These are phyloP conservation scores for Cutaneotrichosporon spelunceum DNA, from an alignment of 1,284 basidiomycete species.

Conservation along the genomic window DNA sequence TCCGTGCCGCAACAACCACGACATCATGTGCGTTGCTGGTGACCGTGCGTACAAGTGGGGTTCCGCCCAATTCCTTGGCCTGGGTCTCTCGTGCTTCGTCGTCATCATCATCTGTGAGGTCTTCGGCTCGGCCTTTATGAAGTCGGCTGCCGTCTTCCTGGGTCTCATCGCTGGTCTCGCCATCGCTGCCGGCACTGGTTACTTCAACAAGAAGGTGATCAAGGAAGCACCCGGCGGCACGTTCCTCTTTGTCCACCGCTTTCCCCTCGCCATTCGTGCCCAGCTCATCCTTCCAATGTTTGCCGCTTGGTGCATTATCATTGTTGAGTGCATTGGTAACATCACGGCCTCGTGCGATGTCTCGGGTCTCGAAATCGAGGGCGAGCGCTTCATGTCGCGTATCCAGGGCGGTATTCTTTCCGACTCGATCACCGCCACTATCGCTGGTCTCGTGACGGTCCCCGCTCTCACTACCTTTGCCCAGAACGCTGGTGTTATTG, in stretches of 20 bases:
- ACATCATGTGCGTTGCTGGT: constrained; percentile 27
- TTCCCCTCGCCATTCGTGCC: constrained; percentile 27
- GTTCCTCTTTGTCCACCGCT: constrained; percentile 35
- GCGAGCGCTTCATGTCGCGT: constrained; percentile 29
- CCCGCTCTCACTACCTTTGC: constrained; percentile 38
- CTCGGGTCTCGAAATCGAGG: constrained; percentile 25
- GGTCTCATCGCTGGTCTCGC: constrained; percentile 34
- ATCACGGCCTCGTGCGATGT: constrained; percentile 33
- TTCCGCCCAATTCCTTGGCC: constrained; percentile 29
- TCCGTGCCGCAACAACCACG: constrained; percentile 30
- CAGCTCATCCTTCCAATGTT: constrained; percentile 37
- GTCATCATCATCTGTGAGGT: constrained; percentile 27
- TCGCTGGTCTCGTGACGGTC: constrained; percentile 33
- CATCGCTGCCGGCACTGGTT: constrained; percentile 37
- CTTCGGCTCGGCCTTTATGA: constrained; percentile 39
- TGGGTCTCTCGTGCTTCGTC: constrained; percentile 31
- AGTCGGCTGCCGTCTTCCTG: constrained; percentile 35
- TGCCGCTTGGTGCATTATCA: constrained; percentile 33
- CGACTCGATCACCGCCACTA: constrained; percentile 31
- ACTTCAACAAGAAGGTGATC: constrained; percentile 29
- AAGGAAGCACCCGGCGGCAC: constrained; percentile 26
- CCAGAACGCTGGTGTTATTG: constrained; percentile 39
- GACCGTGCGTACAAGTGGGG: constrained; percentile 28
- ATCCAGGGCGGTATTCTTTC: constrained; percentile 39
- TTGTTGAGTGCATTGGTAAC: constrained; percentile 37